Conservation (phyloP, 164 flowering plant genomes). For the Santalum album region DNA sequence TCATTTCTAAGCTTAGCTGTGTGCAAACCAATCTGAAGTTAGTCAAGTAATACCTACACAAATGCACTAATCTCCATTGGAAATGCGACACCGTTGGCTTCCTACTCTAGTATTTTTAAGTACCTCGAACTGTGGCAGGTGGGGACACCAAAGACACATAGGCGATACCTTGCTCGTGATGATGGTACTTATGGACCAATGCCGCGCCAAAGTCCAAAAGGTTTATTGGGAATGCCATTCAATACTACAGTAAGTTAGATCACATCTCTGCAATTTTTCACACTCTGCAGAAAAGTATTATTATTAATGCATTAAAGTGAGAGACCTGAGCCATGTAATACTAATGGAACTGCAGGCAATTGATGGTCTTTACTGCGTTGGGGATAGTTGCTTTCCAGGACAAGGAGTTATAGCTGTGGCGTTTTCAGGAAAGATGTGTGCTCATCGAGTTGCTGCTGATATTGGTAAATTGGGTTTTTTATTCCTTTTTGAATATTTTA, state of each 20-base stretch:
- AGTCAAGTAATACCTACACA: no score
- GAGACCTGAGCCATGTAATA: conserved; percentile 3
- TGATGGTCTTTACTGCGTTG: conserved; percentile 90
- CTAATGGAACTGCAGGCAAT: conserved; percentile 45
- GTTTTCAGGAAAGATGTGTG: conserved; percentile 96
- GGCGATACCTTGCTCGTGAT: conserved; percentile 81
- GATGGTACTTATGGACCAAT: conserved; percentile 96
- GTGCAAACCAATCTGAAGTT: no score
- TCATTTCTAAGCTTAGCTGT: no score
- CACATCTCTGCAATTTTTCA: not conserved
- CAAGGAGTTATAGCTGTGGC: conserved; percentile 99
- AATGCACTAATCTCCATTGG: no score
- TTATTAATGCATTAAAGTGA: conserved; percentile 1
- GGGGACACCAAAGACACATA: conserved; percentile 95
- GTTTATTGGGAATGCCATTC: conserved; percentile 92
- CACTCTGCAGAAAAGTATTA: not conserved
- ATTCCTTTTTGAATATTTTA: not conserved
- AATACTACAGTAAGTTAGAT: conserved; percentile 76
- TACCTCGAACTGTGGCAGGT: conserved; percentile 39
- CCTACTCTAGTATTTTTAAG: not conserved
- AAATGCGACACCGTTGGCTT: not conserved
- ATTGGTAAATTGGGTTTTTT: conserved; percentile 45
- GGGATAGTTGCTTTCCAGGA: conserved; percentile 99
- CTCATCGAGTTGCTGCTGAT: conserved; percentile 98
- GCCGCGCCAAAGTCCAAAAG: conserved; percentile 77